These are phyloP conservation scores for Diaporthe sp. DNA, from an alignment of 2,329 filamentous ascomycete species.

Conservation along the genomic window DNA sequence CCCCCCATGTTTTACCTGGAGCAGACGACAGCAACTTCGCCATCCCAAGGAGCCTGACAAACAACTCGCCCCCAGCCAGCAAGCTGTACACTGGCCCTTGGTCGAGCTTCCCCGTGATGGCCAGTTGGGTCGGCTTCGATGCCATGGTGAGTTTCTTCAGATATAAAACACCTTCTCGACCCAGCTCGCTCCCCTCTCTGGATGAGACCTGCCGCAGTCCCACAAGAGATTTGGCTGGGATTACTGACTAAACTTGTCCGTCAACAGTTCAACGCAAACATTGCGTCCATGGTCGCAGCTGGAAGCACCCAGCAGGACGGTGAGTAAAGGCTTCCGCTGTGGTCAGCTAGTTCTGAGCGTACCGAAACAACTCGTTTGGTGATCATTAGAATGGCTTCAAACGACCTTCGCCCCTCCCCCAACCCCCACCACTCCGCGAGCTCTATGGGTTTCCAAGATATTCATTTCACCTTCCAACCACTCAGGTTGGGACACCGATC, in stretches of 20 bases:
- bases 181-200: no score
- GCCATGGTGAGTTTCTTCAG: slow-evolving; percentile 41
- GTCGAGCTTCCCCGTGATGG: slow-evolving; percentile 48
- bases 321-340: background rate
- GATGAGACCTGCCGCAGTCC: background rate
- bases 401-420: no score
- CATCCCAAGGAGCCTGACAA: background rate
- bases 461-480: background rate
- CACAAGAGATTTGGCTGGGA: background rate
- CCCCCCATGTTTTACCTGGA: background rate
- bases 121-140: slow-evolving; percentile 50
- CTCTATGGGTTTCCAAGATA: background rate
- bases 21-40: background rate
- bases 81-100: slow-evolving; percentile 4
- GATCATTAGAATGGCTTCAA: background rate
- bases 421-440: no score
- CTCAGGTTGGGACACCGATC: background rate
- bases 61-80: background rate
- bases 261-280: slow-evolving; percentile 49
- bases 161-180: background rate
- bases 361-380: background rate
- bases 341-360: background rate
- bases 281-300: slow-evolving; percentile 47
- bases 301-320: slow-evolving; percentile 49
- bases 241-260: background rate